phyloP scores from a whole-genome alignment of 768 basidiomycete genomes.

The Phaeotremella fagi region DNA sequence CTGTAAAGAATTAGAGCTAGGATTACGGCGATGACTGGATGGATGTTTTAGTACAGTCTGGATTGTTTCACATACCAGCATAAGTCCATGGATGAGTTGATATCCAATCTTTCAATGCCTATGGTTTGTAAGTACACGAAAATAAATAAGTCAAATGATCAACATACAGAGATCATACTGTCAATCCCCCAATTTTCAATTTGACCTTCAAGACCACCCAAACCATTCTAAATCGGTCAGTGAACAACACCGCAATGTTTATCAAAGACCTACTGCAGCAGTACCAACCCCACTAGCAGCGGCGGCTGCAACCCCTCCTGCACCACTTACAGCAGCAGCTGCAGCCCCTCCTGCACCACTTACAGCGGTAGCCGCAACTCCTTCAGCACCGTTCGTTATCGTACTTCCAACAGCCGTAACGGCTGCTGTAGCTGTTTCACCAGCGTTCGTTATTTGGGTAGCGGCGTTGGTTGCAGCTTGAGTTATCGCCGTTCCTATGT shows the following conservation, averaged over 20 bases:
- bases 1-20: not conserved
- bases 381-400: not conserved
- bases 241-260: not conserved
- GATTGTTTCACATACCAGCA: not conserved
- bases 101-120: not conserved
- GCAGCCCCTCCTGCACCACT: not conserved
- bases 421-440: not conserved
- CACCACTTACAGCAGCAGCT: not conserved
- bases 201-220: not conserved
- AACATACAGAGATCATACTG: not conserved
- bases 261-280: not conserved
- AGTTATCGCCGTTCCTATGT: not conserved
- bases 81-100: not conserved
- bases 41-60: not conserved
- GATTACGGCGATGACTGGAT: not conserved
- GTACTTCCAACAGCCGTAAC: not conserved
- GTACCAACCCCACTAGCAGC: not conserved
- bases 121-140: not conserved
- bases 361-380: not conserved
- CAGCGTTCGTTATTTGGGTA: not conserved
- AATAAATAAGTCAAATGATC: not conserved
- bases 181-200: not conserved
- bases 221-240: not conserved
- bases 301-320: not conserved
- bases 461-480: not conserved